Conservation (phyloP, 2,329 filamentous ascomycete genomes). For the Thelonectria discophora region DNA sequence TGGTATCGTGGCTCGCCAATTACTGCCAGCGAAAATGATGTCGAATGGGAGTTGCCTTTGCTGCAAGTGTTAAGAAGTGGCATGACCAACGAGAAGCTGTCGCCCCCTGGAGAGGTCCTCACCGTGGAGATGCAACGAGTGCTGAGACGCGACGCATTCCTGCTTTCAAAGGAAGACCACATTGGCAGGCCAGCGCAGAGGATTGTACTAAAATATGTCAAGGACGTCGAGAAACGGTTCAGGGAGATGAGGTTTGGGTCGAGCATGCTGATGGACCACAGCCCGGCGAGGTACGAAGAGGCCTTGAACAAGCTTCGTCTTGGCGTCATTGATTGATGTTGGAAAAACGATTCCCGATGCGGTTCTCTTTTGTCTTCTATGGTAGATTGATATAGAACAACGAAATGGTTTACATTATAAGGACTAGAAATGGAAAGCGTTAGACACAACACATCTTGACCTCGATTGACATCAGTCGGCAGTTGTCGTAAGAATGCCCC, state of each 20-base stretch:
- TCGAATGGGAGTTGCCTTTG: constrained; percentile 74
- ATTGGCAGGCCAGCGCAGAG: constrained; percentile 73
- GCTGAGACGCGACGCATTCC: constrained; percentile 72
- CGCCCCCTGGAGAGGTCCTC: constrained; percentile 82
- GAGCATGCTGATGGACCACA: constrained; percentile 80
- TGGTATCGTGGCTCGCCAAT: constrained; percentile 61
- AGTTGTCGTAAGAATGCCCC: constrained; percentile 61
- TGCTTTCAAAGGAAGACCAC: constrained; percentile 55
- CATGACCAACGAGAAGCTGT: constrained; percentile 74
- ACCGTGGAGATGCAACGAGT: constrained; percentile 74
- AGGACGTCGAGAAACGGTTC: constrained; percentile 75
- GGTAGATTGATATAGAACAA: not conserved
- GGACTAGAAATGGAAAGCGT: not conserved
- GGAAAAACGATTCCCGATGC: not conserved
- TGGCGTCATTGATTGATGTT: constrained; percentile 52
- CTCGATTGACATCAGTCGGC: constrained; percentile 34
- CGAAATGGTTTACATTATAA: not conserved
- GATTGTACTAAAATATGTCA: constrained; percentile 74
- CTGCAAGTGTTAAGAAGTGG: constrained; percentile 71
- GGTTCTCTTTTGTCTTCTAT: constrained; percentile 1
- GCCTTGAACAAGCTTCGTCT: constrained; percentile 68
- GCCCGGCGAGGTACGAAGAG: constrained; percentile 76
- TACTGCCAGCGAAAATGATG: constrained; percentile 61
- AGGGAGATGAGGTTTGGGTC: constrained; percentile 75
- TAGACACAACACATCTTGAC: not conserved